Evolutionary conservation across 441 rosid genomes (phyloP), one percentile per base, ranked within the genome.

Genomic region (Arabidopsis hybrid): DNA sequence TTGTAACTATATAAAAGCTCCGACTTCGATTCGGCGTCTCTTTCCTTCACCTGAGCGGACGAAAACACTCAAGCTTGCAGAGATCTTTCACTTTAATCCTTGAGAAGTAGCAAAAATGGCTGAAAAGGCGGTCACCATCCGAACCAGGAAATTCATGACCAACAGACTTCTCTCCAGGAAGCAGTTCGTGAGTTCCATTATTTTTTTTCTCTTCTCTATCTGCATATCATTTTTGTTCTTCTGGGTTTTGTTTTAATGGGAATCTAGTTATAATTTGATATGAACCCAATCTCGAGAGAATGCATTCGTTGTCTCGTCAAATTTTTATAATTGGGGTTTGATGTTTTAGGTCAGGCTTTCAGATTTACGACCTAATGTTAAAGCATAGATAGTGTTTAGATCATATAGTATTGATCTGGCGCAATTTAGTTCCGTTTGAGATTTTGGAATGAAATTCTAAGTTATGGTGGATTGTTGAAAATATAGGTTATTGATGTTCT

Each of bases 81-180:
- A 72, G 73, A 71, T 72, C 77, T 60, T 72, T 42, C 49, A 7
- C 6, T 51, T 51, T 50, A 73, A 51, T 65, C 57, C 69, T 17
- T 31, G 60, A 45, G 65, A 13, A 47, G 32, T 39, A 29, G 69
- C 51, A 78, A 67, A 65, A 60, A 93, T 93, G 98, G 85, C 96
- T 72, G 97, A 93, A 70, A 91, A 93, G 85, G 97, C 94, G 5
- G 92, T 91, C 7, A 93, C 96, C 0, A 87, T 93, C 29, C 82
- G 96, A 29, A 93, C 94, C 29, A 78, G 98, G 65, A 93, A 91
- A 81, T 91, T 93, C 81, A 91, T 91, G 97, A 91, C 98, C 42
- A 93, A 93, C 79, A 83, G 98, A 66, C 94, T 93, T 42, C 97
- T 91, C 40, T 75, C 95, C 50, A 87, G 97, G 85, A 91, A 93